Percentiles rank a stretch among this genome's conserved stretches.
Evolutionary conservation across 805 yeast species (phyloP).

Genomic region (Zygoascus bituminiphila): DNA sequence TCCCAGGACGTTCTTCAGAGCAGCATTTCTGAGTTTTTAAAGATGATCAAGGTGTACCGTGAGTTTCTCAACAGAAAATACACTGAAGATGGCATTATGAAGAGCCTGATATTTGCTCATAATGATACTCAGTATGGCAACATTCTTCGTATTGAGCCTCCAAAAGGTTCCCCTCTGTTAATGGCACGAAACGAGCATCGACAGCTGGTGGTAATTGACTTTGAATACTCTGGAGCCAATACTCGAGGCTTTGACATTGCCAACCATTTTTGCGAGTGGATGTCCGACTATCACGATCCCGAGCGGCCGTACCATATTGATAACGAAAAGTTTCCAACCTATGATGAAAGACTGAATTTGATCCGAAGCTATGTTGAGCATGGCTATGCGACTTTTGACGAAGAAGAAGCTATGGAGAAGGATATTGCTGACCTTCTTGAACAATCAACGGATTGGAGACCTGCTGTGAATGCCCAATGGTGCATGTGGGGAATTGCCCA

Average conservation of each 20-base stretch:
- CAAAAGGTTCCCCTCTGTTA: conserved; percentile 43
- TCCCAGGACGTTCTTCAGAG: conserved; percentile 21
- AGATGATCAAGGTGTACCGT: conserved; percentile 43
- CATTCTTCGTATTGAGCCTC: conserved; percentile 52
- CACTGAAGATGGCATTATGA: conserved; percentile 32
- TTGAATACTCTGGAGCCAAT: conserved; percentile 91
- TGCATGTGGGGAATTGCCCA: conserved; percentile 87
- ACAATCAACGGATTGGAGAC: conserved; percentile 70
- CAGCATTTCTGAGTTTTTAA: conserved; percentile 44
- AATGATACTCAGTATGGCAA: conserved; percentile 97
- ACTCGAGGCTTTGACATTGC: conserved; percentile 84
- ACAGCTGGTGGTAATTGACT: conserved; percentile 86
- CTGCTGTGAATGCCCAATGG: conserved; percentile 76
- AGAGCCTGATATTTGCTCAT: conserved; percentile 73
- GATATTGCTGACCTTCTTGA: conserved; percentile 48
- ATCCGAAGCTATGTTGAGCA: conserved; percentile 68
- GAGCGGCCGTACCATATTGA: conserved; percentile 47
- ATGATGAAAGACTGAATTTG: conserved; percentile 60
- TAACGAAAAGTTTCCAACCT: conserved; percentile 53
- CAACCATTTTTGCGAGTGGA: conserved; percentile 95
- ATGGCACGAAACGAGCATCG: conserved; percentile 47
- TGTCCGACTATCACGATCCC: conserved; percentile 79
- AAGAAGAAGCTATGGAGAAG: conserved; percentile 32
- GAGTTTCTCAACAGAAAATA: conserved; percentile 53
- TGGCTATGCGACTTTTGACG: conserved; percentile 27